Evolutionary conservation across 257 asterid genomes (phyloP), one percentile per base, ranked within the genome.

Genomic region (Lithospermum erythrorhizon): DNA sequence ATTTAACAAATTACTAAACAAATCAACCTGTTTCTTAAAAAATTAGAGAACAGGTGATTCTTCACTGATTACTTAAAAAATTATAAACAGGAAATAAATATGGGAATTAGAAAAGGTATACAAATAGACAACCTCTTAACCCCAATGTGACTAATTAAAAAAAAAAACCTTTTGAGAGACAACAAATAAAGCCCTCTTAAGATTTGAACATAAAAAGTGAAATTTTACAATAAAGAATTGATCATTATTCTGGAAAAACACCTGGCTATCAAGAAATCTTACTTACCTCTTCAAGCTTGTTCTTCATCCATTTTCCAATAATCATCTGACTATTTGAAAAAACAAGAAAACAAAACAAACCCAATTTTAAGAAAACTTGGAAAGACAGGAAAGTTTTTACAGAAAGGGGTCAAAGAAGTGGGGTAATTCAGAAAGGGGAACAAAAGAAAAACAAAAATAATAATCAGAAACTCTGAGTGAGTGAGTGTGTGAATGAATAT

Each of bases 331-430:
- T 27, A 54, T 2, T 35, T 47, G 58, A 65, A 67, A 20, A 19
- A n/a, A 4, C n/a, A n/a, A n/a, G n/a, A 23, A 65, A 65, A 35
- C 14, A 7, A 35, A 60, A 68, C 86, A 80, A 82, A 76, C 88
- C 72, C 71, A 65, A 52, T 59, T 68, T 57, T 62, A 67, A 68
- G 72, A 75, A 65, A 61, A 60, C 10, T 55, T 61, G 53, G 70
- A 69, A 79, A 73, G 75, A 70, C 94, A 86, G 88, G 74, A 56
- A 22, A 79, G 83, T 69, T 72, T 41, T 82, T 59, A 63, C 90
- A 89, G 95, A 86, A 86, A 79, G 96, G 90, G 90, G 86, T 77
- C 84, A 4, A 70, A 78, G 95, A 86, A 82, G 89, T 77, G 86
- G 95, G 87, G 76, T 57, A 64, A 29, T 55, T 18, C 55, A 78